A percentile compares a stretch with the other conserved stretches of the same genome.
phyloP scores from a whole-genome alignment of 768 basidiomycete genomes.

The Tubosaeta brunneosetosa region DNA sequence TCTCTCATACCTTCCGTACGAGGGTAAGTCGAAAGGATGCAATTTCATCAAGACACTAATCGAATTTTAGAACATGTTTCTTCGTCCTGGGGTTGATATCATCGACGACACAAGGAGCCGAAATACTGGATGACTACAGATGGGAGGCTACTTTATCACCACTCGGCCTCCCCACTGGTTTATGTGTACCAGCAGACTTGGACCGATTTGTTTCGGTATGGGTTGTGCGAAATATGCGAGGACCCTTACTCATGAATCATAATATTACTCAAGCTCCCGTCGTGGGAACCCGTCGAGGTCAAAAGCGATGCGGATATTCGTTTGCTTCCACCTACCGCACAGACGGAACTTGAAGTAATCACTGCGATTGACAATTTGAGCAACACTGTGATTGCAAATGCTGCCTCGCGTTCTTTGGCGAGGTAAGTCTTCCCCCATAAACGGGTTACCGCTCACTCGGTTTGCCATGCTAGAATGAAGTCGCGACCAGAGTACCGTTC shows the following conservation, averaged over 20 bases:
- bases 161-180: constrained; percentile 79
- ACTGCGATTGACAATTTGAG: constrained; percentile 90
- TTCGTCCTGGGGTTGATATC: constrained; percentile 92
- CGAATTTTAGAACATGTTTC: constrained; percentile 78
- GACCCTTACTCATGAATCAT: constrained; percentile 1
- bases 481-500: constrained; percentile 66
- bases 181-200: constrained; percentile 87
- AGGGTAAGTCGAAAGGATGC: constrained; percentile 59
- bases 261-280: constrained; percentile 52
- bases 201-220: constrained; percentile 75
- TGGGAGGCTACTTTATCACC: constrained; percentile 93
- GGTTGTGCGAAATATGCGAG: not conserved
- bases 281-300: constrained; percentile 47
- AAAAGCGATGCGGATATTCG: constrained; percentile 37
- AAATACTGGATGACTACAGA: constrained; percentile 85
- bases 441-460: not conserved
- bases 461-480: constrained; percentile 56
- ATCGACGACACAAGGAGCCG: constrained; percentile 86
- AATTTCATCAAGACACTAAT: constrained; percentile 5
- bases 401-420: constrained; percentile 86
- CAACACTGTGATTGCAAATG: constrained; percentile 93
- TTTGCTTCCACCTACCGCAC: constrained; percentile 59
- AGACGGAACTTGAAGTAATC: constrained; percentile 77
- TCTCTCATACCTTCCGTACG: constrained; percentile 87
- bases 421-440: constrained; percentile 44